Evolutionary conservation across 495 filamentous ascomycete genomes (phyloP), one percentile per base, ranked within the genome.

Genomic region (Neurospora intermedia): DNA sequence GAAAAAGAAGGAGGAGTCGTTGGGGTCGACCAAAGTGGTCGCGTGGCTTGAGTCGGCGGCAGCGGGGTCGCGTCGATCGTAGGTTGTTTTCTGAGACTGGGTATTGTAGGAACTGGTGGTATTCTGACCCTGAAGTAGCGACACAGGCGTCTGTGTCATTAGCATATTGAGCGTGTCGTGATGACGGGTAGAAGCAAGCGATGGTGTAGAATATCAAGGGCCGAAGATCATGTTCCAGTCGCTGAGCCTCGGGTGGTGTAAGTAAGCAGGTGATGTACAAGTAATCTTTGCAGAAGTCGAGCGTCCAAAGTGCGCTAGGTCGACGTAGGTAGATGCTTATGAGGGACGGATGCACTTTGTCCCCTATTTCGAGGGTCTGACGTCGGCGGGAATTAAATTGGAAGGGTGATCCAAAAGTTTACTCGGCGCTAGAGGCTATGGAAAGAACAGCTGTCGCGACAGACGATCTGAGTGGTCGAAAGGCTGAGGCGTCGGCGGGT

Each of bases 81-180:
- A n/a, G 20, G 59, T 54, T 69, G 69, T 6, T 38, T 39, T 76
- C 18, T 66, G 79, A 31, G 77, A 80, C 39, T 76, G 77, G 72
- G 76, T 75, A 77, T 78, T 81, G 75, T 83, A 81, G 38, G 78
- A 76, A 72, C 81, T 79, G 71, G 76, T 69, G 31, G 77, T 80
- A 72, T 81, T 83, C 72, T 85, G 82, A 80, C 77, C 79, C 77
- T 83, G 83, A 76, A 83, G 77, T 83, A 82, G 83, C 78, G 82
- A 81, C 77, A 84, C 83, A 81, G 82, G 78, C 59, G 80, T 81
- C 81, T 84, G 84, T 78, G 83, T 84, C 83, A 86, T 86, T 74
- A 86, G 84, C 84, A 86, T 86, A 74, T 77, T 77, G 48, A 23
- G 72, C 15, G 42, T 70, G 69, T 43, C 72, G 78, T 66, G 15